Base-by-base conservation (phyloP, 352 stramenopile genomes). In the Saprolegnia diclina region DNA sequence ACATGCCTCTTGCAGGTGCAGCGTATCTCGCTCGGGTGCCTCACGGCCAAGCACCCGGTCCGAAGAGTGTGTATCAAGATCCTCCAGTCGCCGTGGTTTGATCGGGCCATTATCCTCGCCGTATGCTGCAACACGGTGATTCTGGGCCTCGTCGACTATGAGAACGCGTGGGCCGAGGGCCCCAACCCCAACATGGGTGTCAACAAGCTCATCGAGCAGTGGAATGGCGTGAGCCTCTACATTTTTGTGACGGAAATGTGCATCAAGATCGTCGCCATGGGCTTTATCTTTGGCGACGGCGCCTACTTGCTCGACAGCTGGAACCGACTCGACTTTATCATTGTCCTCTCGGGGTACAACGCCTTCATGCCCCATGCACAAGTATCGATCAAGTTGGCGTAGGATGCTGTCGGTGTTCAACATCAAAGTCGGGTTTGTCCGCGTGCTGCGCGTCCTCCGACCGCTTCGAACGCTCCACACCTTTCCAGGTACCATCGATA, bases 241-340 rank as follows among this genome's bases (percentile, higher is more conserved):
- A 71, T 80, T 26, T 98, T 98, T 71, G 83, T 89, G 0, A 32
- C 85, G 0, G 94, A 98, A 67, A 87, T 83, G 18, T 40, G 88
- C 9, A 70, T 98, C n/a, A 98, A 98, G 73, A 93, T 98, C 50
- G 72, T 97, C 16, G 87, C 88, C 0, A 82, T 97, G 73, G 92
- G 92, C 0, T 82, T 95, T 10, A 29, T 85, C 6, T 72, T 76
- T 0, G 79, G 76, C 3, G 71, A 81, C 26, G 81, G 88, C 3
- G 81, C 77, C 11, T 97, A 97, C 68, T 72, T 92, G 0, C 74
- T 79, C 4, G 88, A 98, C 72, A 74, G 74, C 4, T 98, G 91
- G 92, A 98, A 98, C 54, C 71, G 91, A 19, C 78, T 98, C 24
- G 92, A 98, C 69, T 98, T 98, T 72, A 74, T 95, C 32, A 90